Percentiles rank a stretch among this genome's conserved stretches.
phyloP scores from a whole-genome alignment of 2,329 filamentous ascomycete species.

The Cordyceps fumosorosea region DNA sequence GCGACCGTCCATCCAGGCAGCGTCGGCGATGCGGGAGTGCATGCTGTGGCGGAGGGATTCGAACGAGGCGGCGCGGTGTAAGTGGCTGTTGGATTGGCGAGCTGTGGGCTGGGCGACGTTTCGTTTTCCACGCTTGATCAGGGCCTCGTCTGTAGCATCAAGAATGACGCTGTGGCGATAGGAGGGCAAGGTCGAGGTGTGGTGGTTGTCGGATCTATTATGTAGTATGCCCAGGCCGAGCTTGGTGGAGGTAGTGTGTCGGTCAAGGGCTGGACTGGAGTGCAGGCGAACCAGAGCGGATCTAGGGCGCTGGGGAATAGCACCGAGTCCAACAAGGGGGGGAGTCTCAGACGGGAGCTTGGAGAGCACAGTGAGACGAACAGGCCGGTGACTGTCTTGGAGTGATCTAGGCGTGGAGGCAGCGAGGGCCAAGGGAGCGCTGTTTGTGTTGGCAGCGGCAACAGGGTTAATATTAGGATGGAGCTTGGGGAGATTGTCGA shows the following conservation, averaged over 20 bases:
- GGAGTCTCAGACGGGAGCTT: constrained; percentile 8
- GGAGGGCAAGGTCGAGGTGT: neutral
- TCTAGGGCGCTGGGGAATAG: constrained; percentile 3
- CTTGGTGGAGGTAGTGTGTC: neutral
- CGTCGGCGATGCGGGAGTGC: constrained; percentile 18
- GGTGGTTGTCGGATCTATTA: neutral
- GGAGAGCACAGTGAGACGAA: constrained; percentile 10
- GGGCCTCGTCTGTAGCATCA: constrained; percentile 22
- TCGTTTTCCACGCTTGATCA: constrained; percentile 21
- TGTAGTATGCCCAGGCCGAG: constrained; percentile 4
- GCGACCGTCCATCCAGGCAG: constrained; percentile 15
- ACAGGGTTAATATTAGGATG: constrained; percentile 12
- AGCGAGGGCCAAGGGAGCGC: neutral
- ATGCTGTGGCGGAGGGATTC: constrained; percentile 19
- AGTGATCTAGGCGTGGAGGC: neutral
- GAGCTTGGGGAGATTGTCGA: constrained; percentile 20
- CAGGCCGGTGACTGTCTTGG: constrained; percentile 8
- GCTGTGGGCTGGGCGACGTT: constrained; percentile 17
- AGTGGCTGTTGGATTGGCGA: neutral
- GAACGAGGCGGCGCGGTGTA: constrained; percentile 6
- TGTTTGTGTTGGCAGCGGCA: constrained; percentile 17
- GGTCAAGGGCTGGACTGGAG: constrained; percentile 5
- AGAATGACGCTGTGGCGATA: constrained; percentile 31
- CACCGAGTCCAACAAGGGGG: neutral
- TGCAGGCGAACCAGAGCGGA: constrained; percentile 9